phyloP scores from a whole-genome alignment of 495 filamentous ascomycete species.

The Elasticomyces elasticus region DNA sequence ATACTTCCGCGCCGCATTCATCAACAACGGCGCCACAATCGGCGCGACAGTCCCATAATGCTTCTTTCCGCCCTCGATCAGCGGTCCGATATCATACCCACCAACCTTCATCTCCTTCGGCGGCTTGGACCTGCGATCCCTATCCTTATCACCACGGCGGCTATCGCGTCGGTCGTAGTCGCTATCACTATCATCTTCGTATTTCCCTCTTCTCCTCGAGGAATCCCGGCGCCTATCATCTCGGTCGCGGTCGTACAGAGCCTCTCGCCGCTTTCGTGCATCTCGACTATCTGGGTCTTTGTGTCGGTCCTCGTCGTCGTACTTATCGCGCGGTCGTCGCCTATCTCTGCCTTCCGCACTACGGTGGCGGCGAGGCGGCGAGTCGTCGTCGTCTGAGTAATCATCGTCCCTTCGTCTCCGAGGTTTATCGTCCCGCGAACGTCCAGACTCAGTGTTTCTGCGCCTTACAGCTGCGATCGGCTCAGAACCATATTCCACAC shows the following conservation, averaged over 20 bases:
- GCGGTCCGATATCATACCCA: slow-evolving; percentile 17
- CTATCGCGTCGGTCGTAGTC: slow-evolving; percentile 14
- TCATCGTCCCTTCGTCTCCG: slow-evolving; percentile 6
- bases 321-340: slow-evolving; percentile 5
- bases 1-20: slow-evolving; percentile 10
- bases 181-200: slow-evolving; percentile 15
- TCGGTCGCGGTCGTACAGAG: slow-evolving; percentile 9
- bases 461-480: slow-evolving; percentile 8
- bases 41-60: slow-evolving; percentile 18
- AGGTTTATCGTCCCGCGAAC: neutral
- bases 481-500: slow-evolving; percentile 20
- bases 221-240: slow-evolving; percentile 3
- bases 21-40: slow-evolving; percentile 16
- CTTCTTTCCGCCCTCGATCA: slow-evolving; percentile 17
- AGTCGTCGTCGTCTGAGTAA: slow-evolving; percentile 13
- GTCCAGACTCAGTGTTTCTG: slow-evolving; percentile 10
- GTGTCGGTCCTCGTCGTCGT: slow-evolving; percentile 14
- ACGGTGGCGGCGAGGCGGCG: slow-evolving; percentile 1
- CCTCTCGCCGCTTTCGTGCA: slow-evolving; percentile 3
- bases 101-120: slow-evolving; percentile 20
- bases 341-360: slow-evolving; percentile 7
- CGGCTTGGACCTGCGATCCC: slow-evolving; percentile 6
- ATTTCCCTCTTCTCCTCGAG: slow-evolving; percentile 6
- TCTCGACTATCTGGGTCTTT: slow-evolving; percentile 12
- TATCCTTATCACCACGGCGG: slow-evolving; percentile 3